Evolutionary conservation across 2,329 filamentous ascomycete genomes (phyloP), one percentile per base, ranked within the genome.

Genomic region (Fusarium sarcochroum): DNA sequence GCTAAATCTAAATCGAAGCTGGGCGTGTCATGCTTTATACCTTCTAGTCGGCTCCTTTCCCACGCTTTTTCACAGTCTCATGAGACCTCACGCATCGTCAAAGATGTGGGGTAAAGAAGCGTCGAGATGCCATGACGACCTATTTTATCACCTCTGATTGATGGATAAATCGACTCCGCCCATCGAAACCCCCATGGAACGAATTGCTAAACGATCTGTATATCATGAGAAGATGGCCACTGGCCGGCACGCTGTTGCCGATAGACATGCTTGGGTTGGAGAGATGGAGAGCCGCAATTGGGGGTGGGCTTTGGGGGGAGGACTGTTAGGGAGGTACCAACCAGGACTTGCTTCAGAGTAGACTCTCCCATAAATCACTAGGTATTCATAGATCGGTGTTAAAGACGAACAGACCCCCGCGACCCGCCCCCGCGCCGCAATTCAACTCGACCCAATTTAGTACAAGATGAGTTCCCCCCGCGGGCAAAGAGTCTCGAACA

Each of bases 21-120:
- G 70, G 66, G 58, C 46, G 9, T 40, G 47, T 66, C 55, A 60
- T 49, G 42, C 44, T 73, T 72, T 73, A 73, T 73, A 73, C 48
- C 38, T 46, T 52, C 47, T 40, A 32, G 7, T 42, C 37, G 15
- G 23, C 27, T 37, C 34, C 44, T n/a, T 35, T 45, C 42, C 18
- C 41, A 27, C 25, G 25, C 25, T 45, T n/a, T 34, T 51, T 58
- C 13, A 30, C 41, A 48, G 56, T 46, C 66, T 69, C 66, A 69
- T 69, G 66, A 69, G 66, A 69, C 66, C 50, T 63, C 54, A 58
- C 38, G 13, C 49, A 58, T 53, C 40, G 56, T 55, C 14, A 20
- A 27, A 55, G 30, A 66, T 70, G 70, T 73, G 71, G 71, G 48
- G 70, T 73, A 70, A 20, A 30, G 44, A 68, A 62, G 37, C 45